These are phyloP conservation scores for Barnettozyma siamensis DNA, from an alignment of 805 yeast genomes.

Conservation along the genomic window DNA sequence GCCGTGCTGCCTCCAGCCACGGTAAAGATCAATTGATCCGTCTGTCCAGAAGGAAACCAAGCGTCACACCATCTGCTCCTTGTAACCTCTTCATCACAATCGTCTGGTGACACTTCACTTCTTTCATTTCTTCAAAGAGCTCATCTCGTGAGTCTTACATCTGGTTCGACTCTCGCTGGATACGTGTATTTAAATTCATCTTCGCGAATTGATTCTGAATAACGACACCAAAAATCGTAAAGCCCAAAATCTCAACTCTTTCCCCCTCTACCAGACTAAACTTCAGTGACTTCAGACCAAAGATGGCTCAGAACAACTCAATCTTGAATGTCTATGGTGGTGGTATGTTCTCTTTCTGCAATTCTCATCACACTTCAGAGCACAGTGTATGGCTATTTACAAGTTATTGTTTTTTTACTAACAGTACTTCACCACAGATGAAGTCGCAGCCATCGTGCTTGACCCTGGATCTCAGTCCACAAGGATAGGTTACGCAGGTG, in stretches of 20 bases:
- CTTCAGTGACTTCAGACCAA: not conserved
- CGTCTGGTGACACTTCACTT: no score
- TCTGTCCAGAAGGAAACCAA: no score
- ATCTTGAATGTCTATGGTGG: constrained; percentile 19
- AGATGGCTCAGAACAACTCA: constrained; percentile 22
- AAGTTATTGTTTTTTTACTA: not conserved
- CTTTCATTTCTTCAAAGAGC: no score
- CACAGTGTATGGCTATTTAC: no score
- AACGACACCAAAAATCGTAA: no score
- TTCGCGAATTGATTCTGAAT: not conserved
- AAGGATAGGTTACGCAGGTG: constrained; percentile 88
- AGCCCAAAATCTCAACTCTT: no score
- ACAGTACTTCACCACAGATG: constrained; percentile 42
- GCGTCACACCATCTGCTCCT: no score
- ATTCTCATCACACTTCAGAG: not conserved
- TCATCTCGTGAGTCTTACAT: no score
- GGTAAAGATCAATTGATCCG: no score
- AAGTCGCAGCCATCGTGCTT: constrained; percentile 82
- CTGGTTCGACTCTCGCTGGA: not conserved
- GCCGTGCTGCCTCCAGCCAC: no score
- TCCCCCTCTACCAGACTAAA: no score
- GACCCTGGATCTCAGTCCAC: constrained; percentile 88
- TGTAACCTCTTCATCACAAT: no score
- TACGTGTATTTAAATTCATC: not conserved
- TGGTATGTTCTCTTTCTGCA: constrained; percentile 8